Percentiles rank a stretch among this genome's conserved stretches.
phyloP scores from a whole-genome alignment of 495 filamentous ascomycete species.

The Aspergillus cristatus region DNA sequence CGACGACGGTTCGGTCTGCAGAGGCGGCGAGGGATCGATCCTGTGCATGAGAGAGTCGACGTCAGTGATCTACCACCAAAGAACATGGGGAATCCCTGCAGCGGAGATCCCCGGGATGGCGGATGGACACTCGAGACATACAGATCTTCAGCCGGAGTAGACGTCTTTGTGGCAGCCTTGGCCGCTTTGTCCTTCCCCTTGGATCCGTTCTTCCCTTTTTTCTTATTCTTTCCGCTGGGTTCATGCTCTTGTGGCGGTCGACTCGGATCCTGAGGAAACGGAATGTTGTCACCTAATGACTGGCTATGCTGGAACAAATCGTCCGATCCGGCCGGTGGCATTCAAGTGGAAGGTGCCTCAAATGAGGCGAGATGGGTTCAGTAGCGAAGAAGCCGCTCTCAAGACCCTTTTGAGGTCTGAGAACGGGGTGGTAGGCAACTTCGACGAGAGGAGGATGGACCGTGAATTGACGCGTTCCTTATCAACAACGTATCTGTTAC shows the following conservation, averaged over 20 bases:
- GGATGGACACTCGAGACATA: slow-evolving; percentile 15
- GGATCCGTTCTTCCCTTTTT: slow-evolving; percentile 36
- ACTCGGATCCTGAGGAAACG: slow-evolving; percentile 19
- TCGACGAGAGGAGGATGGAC: slow-evolving; percentile 3
- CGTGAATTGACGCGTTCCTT: slow-evolving; percentile 1
- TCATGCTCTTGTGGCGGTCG: slow-evolving; percentile 28
- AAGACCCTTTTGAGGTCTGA: slow-evolving; percentile 28
- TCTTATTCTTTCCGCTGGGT: slow-evolving; percentile 33
- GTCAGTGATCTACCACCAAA: background rate
- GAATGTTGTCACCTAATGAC: slow-evolving; percentile 28
- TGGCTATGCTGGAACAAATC: slow-evolving; percentile 35
- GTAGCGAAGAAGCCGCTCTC: slow-evolving; percentile 24
- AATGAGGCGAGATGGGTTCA: slow-evolving; percentile 12
- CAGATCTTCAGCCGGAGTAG: slow-evolving; percentile 31
- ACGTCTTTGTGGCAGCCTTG: slow-evolving; percentile 22
- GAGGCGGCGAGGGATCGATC: slow-evolving; percentile 22
- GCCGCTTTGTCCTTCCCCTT: slow-evolving; percentile 30
- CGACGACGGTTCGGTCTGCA: slow-evolving; percentile 25
- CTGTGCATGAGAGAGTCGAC: slow-evolving; percentile 8
- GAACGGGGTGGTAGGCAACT: slow-evolving; percentile 22
- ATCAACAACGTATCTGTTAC: background rate
- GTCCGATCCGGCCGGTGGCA: slow-evolving; percentile 41
- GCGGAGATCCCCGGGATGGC: background rate
- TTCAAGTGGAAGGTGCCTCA: slow-evolving; percentile 33
- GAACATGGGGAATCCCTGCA: background rate